phyloP scores from a whole-genome alignment of 805 yeast species.

The Starmerella stellata region DNA sequence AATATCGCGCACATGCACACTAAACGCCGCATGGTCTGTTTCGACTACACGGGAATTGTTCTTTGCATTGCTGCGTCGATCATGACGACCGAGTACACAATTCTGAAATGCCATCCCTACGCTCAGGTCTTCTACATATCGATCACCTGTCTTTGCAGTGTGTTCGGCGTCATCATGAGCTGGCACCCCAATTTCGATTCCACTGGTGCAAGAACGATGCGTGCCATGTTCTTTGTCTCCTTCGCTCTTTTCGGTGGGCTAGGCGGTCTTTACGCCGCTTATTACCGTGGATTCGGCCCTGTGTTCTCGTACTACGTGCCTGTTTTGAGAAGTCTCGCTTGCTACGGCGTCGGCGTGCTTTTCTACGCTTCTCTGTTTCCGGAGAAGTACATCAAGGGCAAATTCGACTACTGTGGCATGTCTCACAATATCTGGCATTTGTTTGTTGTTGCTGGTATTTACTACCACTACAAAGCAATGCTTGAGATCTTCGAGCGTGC shows the following conservation, averaged over 20 bases:
- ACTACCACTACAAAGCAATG: conserved; percentile 71
- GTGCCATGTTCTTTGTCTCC: conserved; percentile 65
- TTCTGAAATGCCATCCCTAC: conserved; percentile 43
- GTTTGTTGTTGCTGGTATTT: conserved; percentile 73
- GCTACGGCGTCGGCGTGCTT: conserved; percentile 68
- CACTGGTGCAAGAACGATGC: conserved; percentile 62
- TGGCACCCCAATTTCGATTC: conserved; percentile 88
- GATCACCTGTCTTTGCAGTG: conserved; percentile 49
- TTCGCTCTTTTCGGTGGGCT: conserved; percentile 59
- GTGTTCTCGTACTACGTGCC: conserved; percentile 48
- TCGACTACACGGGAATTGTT: conserved; percentile 90
- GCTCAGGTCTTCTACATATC: conserved; percentile 35
- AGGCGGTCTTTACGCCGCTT: conserved; percentile 39
- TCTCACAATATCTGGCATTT: conserved; percentile 93
- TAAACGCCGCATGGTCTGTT: conserved; percentile 69
- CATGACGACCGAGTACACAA: conserved; percentile 65
- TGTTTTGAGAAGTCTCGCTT: conserved; percentile 46
- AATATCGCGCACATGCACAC: conserved; percentile 46
- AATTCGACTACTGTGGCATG: conserved; percentile 44
- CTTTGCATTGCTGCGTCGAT: conserved; percentile 77
- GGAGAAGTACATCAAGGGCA: conserved; percentile 43
- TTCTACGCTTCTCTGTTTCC: conserved; percentile 80
- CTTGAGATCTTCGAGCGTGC: conserved; percentile 46
- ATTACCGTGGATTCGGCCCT: conserved; percentile 36
- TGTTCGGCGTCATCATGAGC: conserved; percentile 55